Evolutionary conservation across 768 basidiomycete species (phyloP).

Genomic region (Suillus weaverae): DNA sequence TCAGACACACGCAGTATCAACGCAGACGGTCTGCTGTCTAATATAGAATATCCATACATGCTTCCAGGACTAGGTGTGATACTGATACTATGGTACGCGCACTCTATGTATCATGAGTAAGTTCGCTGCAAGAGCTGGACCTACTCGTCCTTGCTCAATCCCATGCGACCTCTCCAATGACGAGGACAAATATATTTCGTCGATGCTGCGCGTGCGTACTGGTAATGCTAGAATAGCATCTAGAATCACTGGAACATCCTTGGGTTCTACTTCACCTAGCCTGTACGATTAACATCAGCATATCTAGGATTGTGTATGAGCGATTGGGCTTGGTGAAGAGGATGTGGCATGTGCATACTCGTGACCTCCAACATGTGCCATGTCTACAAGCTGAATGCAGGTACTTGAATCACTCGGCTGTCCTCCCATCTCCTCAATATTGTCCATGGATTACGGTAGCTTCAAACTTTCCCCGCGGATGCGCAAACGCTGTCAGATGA

Average conservation of each 20-base stretch:
- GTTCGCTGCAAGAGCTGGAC: slow-evolving; percentile 32
- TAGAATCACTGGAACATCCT: slow-evolving; percentile 56
- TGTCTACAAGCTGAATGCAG: slow-evolving; percentile 55
- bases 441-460: slow-evolving; percentile 46
- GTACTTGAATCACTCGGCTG: slow-evolving; percentile 22
- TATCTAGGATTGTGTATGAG: slow-evolving; percentile 41
- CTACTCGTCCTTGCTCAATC: slow-evolving; percentile 60
- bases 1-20: no score
- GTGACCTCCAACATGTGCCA: slow-evolving; percentile 84
- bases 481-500: slow-evolving; percentile 54
- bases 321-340: not conserved
- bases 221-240: slow-evolving; percentile 40
- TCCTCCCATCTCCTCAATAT: slow-evolving; percentile 48
- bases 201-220: slow-evolving; percentile 25
- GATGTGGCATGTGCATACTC: slow-evolving; percentile 47
- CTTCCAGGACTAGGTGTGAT: not conserved
- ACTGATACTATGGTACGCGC: not conserved
- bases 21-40: no score
- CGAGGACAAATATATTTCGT: slow-evolving; percentile 40
- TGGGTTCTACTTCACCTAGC: slow-evolving; percentile 60
- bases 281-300: slow-evolving; percentile 38
- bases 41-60: not conserved
- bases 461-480: slow-evolving; percentile 45
- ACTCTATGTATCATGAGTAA: not conserved
- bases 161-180: slow-evolving; percentile 77